Base-by-base conservation (phyloP, 345 rosid genomes). In the Crucihimalaya himalaica region DNA sequence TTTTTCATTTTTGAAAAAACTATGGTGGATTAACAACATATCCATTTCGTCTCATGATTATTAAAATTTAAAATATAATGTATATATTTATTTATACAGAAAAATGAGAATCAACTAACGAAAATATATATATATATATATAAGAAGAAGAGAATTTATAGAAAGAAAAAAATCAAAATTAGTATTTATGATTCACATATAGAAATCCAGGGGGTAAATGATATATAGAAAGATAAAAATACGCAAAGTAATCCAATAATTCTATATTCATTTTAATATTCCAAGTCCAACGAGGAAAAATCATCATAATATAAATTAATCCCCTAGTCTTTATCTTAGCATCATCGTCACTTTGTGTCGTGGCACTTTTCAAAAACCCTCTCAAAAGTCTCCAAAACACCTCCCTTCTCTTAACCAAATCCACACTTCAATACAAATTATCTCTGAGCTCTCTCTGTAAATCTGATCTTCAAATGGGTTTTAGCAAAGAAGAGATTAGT, bases 401-500 rank as follows among this genome's bases (percentile, higher is more conserved):
- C 64, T 42, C 31, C 51, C 46, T 15, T 42, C 68, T 68, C 66
- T 39, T 10, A 21, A 52, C 23, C 57, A 35, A 60, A 40, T 8
- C 32, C 37, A 29, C 42, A 73, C 3, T 23, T 46, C 2, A 1
- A 35, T 27, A 31, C 48, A 20, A 34, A 39, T 28, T 42, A 4
- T 46, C 35, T 52, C 55, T 34, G 28, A 35, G 28, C 8, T 52
- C 64, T 52, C 64, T 48, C 27, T 59, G 31, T 40, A 43, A 31
- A 60, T 42, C 31, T 23, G 54, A 14, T 47, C 57, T 18, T 1
- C n/a, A n/a, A 65, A 92, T 91, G 98, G 97, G 92, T 21, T 84
- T 79, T 20, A 40, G 82, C 4, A 91, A 91, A 72, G 98, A 94
- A 63, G 93, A 84, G 27, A 65, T 48, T 9, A 65, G 72, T 18